Evolutionary conservation across 1,284 basidiomycete species (phyloP), one percentile per base, ranked within the genome.

Genomic region (Retiboletus fuscus): DNA sequence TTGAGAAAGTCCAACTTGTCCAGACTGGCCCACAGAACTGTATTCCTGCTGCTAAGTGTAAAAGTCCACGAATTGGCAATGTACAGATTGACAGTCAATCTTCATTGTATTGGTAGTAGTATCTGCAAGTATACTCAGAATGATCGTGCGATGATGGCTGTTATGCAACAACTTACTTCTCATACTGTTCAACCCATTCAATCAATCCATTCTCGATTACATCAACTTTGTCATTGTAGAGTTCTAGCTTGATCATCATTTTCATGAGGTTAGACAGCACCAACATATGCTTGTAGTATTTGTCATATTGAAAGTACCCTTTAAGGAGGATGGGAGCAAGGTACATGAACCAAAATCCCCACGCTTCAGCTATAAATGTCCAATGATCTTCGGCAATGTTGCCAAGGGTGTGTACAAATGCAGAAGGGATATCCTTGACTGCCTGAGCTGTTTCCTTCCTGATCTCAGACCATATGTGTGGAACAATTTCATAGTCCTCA

Each of bases 261-360:
- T 10, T 18, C 61, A 61, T 61, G 2, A 46, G 1, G 16, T 26
- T 15, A 7, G 28, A 26, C 16, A 46, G 12, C 8, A 61, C 26
- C 16, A 61, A 5, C 43, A 61, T 46, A 7, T 46, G 43, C 22
- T 30, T 24, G 16, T 61, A 61, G 43, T 20, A 61, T 30, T 61
- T 61, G 8, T 26, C 20, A 11, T 30, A 4, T 3, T 3, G 15
- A 26, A 61, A 61, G 12, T 7, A 43, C 18, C 13, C 43, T 20
- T 46, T 28, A 15, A 61, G 30, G 5, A 61, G 26, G 12, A 46
- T 12, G 8, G 43, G 61, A 3, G 61, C 61, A 22, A 61, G 41
- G 13, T 61, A 61, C 61, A 61, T 61, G 20, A 44, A 61, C 61
- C 61, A 61, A 20, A 61, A 61, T 3, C 61, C 61, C 61, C 61